Percentiles rank a stretch among this genome's conserved stretches.
These are phyloP conservation scores for Pseudogymnoascus sp. DNA, from an alignment of 2,329 filamentous ascomycete species.

Conservation along the genomic window DNA sequence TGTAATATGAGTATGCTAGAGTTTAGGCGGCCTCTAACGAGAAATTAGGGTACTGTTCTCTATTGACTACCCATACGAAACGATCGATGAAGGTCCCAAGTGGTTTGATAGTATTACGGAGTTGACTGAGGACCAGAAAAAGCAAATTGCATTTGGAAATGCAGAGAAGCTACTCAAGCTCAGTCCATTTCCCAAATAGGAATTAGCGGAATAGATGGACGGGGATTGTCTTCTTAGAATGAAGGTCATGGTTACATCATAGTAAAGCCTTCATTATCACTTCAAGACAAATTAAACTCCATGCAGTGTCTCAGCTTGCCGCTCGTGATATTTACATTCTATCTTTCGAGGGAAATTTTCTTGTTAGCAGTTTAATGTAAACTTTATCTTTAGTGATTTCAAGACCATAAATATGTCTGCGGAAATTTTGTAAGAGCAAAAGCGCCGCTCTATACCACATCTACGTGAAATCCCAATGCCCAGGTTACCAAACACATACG, in stretches of 20 bases:
- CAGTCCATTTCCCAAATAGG: slow-evolving; percentile 1
- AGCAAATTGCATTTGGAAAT: slow-evolving; percentile 38
- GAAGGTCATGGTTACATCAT: not conserved
- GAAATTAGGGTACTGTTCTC: slow-evolving; percentile 41
- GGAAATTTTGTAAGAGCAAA: not conserved
- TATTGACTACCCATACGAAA: slow-evolving; percentile 49
- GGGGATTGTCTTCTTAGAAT: not conserved
- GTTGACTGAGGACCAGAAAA: slow-evolving; percentile 31
- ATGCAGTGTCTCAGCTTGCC: not conserved
- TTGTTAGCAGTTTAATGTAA: not conserved
- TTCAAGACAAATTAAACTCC: not conserved
- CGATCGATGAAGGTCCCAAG: slow-evolving; percentile 34
- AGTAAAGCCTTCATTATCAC: not conserved
- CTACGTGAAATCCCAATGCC: not conserved
- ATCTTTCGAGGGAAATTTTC: not conserved
- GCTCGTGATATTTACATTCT: not conserved
- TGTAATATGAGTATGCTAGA: not conserved
- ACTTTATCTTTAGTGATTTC: not conserved
- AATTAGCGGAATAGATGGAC: not conserved
- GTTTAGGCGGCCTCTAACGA: not conserved
- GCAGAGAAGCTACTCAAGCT: slow-evolving; percentile 37
- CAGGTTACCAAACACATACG: not conserved
- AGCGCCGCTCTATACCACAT: not conserved
- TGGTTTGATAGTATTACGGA: slow-evolving; percentile 38
- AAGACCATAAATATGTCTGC: not conserved